phyloP scores from a whole-genome alignment of 768 basidiomycete species.

The Boletellus ananiceps region DNA sequence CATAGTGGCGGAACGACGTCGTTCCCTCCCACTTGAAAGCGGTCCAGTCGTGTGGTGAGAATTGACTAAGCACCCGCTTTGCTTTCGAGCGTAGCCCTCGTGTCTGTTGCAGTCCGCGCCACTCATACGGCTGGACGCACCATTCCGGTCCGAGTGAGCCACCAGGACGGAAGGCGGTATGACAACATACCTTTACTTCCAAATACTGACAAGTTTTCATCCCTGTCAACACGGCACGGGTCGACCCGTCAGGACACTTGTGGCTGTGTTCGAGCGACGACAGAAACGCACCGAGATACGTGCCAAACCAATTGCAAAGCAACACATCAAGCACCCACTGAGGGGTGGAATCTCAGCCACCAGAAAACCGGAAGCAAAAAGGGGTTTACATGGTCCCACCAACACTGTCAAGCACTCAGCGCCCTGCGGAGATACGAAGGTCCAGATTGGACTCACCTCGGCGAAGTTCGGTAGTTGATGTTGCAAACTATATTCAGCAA shows the following conservation, averaged over 20 bases:
- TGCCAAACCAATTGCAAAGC: conserved; percentile 85
- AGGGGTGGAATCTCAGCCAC: conserved; percentile 12
- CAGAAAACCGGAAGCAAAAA: conserved; percentile 1
- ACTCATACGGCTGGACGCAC: conserved; percentile 79
- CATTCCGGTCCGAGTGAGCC: background rate
- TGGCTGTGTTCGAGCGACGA: conserved; percentile 5
- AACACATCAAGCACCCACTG: conserved; percentile 88
- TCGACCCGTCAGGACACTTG: conserved; percentile 14
- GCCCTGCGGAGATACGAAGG: conserved; percentile 16
- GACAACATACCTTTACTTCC: conserved; percentile 67
- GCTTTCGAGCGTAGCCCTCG: conserved; percentile 77
- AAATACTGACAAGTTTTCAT: conserved; percentile 87
- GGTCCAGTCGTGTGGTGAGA: conserved; percentile 85
- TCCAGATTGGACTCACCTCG: conserved; percentile 50
- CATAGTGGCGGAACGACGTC: conserved; percentile 69
- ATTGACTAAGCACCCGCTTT: conserved; percentile 73
- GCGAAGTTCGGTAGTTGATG: conserved; percentile 87
- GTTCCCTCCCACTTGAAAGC: conserved; percentile 85
- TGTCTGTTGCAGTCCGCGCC: conserved; percentile 79
- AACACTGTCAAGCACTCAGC: conserved; percentile 50
- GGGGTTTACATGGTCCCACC: conserved; percentile 84
- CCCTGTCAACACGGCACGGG: conserved; percentile 37
- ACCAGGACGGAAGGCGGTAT: background rate
- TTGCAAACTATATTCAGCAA: conserved; percentile 84
- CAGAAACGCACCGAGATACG: conserved; percentile 59